Conservation (phyloP, 176 grass and related monocot genomes). For the Leersia perrieri region DNA sequence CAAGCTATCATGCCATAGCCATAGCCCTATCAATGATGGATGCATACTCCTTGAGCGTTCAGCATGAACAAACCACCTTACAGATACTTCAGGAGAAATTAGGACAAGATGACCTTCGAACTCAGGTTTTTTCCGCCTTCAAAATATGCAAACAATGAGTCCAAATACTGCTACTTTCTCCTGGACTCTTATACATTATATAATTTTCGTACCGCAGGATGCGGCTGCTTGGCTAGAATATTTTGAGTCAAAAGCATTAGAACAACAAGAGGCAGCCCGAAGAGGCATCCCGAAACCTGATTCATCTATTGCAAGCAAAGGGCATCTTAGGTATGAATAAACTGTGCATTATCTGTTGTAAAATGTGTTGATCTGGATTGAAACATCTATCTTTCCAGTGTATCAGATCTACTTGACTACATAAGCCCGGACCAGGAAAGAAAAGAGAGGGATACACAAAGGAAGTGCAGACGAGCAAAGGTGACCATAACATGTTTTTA, state of each 20-base stretch:
- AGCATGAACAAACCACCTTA: conserved; percentile 98
- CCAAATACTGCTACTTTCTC: conserved; percentile 13
- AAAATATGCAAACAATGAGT: conserved; percentile 5
- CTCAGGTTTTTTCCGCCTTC: conserved; percentile 62
- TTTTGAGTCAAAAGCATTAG: conserved; percentile 93
- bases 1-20: conserved; percentile 99
- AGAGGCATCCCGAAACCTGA: conserved; percentile 98
- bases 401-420: conserved; percentile 99
- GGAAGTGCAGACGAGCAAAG: conserved; percentile 78
- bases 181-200: conserved; percentile 24
- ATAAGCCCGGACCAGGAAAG: conserved; percentile 93
- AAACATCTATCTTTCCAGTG: conserved; percentile 70
- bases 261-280: conserved; percentile 86
- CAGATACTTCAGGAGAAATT: conserved; percentile 96
- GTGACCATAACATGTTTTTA: conserved; percentile 46
- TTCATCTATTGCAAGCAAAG: conserved; percentile 98
- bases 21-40: conserved; percentile 99
- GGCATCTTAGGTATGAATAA: conserved; percentile 91
- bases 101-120: conserved; percentile 94
- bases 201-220: conserved; percentile 59
- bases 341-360: conserved; percentile 33
- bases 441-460: conserved; percentile 81
- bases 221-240: conserved; percentile 96
- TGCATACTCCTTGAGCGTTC: conserved; percentile 81
- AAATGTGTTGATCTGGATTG: conserved; percentile 51